Evolutionary conservation across 768 basidiomycete species (phyloP).

Genomic region (Collybiopsis confluens): DNA sequence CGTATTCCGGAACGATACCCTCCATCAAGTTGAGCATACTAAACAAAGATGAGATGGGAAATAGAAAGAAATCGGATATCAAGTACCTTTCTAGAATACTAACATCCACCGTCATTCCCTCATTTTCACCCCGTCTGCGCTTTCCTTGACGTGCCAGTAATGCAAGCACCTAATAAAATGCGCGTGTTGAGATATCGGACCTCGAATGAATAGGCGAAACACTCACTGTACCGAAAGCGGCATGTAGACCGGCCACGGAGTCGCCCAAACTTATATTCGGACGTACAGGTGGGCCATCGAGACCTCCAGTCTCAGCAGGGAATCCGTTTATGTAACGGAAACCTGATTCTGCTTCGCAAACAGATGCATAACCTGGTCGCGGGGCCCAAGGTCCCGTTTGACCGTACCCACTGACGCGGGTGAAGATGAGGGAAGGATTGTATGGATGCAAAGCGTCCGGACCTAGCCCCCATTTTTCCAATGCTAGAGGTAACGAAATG

Average conservation of each 20-base stretch:
- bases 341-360: slow-evolving; percentile 73
- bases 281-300: slow-evolving; percentile 60
- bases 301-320: slow-evolving; percentile 42
- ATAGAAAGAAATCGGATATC: neutral
- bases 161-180: slow-evolving; percentile 50
- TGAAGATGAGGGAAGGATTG: slow-evolving; percentile 87
- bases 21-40: slow-evolving; percentile 80
- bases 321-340: slow-evolving; percentile 72
- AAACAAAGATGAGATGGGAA: neutral
- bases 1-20: slow-evolving; percentile 71
- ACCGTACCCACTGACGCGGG: slow-evolving; percentile 77
- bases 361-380: slow-evolving; percentile 68
- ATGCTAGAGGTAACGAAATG: slow-evolving; percentile 32
- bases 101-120: slow-evolving; percentile 63
- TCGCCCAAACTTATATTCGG: slow-evolving; percentile 74
- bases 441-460: slow-evolving; percentile 57
- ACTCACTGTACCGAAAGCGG: slow-evolving; percentile 67
- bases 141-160: slow-evolving; percentile 44
- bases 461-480: slow-evolving; percentile 67
- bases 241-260: slow-evolving; percentile 67
- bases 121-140: slow-evolving; percentile 20
- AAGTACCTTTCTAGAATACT: slow-evolving; percentile 67
- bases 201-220: neutral
- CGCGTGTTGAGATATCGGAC: neutral
- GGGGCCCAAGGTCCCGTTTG: slow-evolving; percentile 73